Percentiles rank a stretch among this genome's conserved stretches.
Evolutionary conservation across 1,284 basidiomycete species (phyloP).

Genomic region (Rhodotorula sp.): DNA sequence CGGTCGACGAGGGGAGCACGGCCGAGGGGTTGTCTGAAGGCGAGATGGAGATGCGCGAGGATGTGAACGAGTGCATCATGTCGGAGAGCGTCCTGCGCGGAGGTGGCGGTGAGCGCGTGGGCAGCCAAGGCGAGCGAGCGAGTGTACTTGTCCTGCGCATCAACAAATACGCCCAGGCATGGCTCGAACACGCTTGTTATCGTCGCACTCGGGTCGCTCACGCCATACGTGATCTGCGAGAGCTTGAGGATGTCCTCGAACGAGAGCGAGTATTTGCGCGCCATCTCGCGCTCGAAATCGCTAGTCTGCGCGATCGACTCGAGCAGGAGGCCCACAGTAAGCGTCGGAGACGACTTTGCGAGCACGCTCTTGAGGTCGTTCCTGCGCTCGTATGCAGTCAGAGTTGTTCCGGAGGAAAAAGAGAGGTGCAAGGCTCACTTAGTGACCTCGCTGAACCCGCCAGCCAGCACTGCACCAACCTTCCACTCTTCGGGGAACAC

Average conservation of each 20-base stretch:
- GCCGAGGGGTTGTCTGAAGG: conserved; percentile 59
- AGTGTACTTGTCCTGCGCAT: conserved; percentile 87
- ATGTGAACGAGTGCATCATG: conserved; percentile 75
- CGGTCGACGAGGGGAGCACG: conserved; percentile 89
- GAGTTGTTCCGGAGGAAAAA: background rate
- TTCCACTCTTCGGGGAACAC: conserved; percentile 82
- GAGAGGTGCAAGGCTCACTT: conserved; percentile 57
- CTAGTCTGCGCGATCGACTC: conserved; percentile 80
- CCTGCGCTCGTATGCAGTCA: conserved; percentile 31
- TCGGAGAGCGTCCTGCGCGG: conserved; percentile 67
- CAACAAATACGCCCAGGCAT: conserved; percentile 89
- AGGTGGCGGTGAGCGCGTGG: background rate
- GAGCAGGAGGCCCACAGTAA: conserved; percentile 74
- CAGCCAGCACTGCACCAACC: conserved; percentile 74
- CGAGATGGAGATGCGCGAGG: conserved; percentile 67
- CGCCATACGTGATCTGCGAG: conserved; percentile 43
- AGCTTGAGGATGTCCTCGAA: conserved; percentile 52
- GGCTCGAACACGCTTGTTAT: conserved; percentile 88
- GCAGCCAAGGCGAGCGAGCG: background rate
- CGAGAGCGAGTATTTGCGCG: conserved; percentile 53
- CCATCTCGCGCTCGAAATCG: conserved; percentile 79
- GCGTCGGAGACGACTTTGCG: conserved; percentile 39
- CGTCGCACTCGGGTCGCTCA: conserved; percentile 56
- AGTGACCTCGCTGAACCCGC: conserved; percentile 83
- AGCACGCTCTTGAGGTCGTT: conserved; percentile 56